phyloP scores from a whole-genome alignment of 805 yeast genomes.

The Ascoidea asiatica region DNA sequence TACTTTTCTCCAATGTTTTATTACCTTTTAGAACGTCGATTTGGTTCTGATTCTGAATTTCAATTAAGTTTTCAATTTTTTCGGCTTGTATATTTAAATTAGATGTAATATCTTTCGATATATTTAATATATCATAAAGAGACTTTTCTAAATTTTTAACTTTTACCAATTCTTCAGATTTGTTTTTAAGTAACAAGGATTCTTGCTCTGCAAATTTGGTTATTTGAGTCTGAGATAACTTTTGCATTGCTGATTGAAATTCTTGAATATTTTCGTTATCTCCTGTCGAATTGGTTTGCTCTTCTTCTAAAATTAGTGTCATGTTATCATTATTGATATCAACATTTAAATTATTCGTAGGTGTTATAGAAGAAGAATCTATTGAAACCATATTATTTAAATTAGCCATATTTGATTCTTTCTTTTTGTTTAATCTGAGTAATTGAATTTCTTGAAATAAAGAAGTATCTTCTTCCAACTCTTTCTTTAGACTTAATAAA shows the following conservation, averaged over 20 bases:
- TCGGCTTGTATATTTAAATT: conserved; percentile 29
- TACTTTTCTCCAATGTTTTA: conserved; percentile 25
- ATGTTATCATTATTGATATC: conserved; percentile 5
- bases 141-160: conserved; percentile 30
- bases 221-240: conserved; percentile 21
- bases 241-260: conserved; percentile 5
- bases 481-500: background rate
- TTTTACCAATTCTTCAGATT: conserved; percentile 26
- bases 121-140: conserved; percentile 29
- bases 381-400: background rate
- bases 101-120: conserved; percentile 28
- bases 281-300: background rate
- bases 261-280: conserved; percentile 4
- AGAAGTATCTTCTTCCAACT: background rate
- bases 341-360: background rate
- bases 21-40: conserved; percentile 27
- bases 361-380: too few relatives aligned
- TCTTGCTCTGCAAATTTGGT: conserved; percentile 27
- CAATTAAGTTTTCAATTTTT: conserved; percentile 25
- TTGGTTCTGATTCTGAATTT: conserved; percentile 26
- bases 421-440: background rate
- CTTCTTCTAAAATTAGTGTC: background rate
- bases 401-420: background rate
- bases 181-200: conserved; percentile 21
- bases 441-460: background rate